phyloP scores from a whole-genome alignment of 192 early-diverging fungal genomes.

The Backusella parvicylindrica region DNA sequence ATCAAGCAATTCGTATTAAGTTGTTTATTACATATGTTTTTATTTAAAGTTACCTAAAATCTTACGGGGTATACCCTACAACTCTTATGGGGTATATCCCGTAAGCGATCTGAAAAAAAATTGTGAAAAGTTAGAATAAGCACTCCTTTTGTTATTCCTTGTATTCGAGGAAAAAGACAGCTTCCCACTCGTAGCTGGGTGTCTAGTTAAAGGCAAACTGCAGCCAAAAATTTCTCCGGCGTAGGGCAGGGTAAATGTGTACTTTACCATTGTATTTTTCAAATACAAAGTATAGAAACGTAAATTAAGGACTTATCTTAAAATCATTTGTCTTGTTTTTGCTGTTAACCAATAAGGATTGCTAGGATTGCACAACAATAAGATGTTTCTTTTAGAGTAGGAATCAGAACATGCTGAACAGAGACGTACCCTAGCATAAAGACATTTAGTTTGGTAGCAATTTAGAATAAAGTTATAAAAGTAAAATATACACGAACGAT shows the following conservation, averaged over 20 bases:
- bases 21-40: too few relatives aligned
- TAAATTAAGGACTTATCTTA: not conserved
- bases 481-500: not conserved
- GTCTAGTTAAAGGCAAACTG: not conserved
- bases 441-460: not conserved
- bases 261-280: conserved; percentile 1
- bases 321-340: conserved; percentile 3
- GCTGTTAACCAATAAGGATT: conserved; percentile 3
- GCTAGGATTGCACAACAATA: conserved; percentile 1
- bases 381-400: conserved; percentile 3
- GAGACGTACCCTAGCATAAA: too few relatives aligned
- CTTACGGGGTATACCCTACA: too few relatives aligned
- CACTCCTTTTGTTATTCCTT: too few relatives aligned
- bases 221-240: not conserved
- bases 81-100: too few relatives aligned
- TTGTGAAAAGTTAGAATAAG: too few relatives aligned
- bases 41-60: too few relatives aligned
- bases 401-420: not conserved
- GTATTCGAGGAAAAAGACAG: too few relatives aligned
- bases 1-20: too few relatives aligned
- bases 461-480: conserved; percentile 6
- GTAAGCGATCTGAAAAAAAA: too few relatives aligned
- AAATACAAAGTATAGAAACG: conserved; percentile 3
- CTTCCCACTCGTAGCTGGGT: too few relatives aligned
- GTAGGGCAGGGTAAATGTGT: conserved; percentile 4